A percentile compares a stretch with the other conserved stretches of the same genome.
phyloP scores from a whole-genome alignment of 208 protist genomes.

The Jaenimonas drosophilae region DNA sequence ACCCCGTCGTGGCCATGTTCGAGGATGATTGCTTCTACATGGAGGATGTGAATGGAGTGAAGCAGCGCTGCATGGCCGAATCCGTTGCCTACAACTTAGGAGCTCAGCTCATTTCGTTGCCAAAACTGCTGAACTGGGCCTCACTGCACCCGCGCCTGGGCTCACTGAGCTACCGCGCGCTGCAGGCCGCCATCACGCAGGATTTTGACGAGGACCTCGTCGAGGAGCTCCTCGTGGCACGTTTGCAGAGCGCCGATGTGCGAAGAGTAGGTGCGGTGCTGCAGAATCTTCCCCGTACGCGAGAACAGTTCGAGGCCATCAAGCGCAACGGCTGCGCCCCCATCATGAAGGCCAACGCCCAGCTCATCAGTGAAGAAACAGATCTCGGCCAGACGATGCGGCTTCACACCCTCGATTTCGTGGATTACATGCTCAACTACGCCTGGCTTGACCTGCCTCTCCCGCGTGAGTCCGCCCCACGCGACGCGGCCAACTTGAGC shows the following conservation, averaged over 20 bases:
- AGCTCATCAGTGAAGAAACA: not conserved
- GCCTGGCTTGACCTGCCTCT: slow-evolving; percentile 12
- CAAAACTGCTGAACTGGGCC: slow-evolving; percentile 81
- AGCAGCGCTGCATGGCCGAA: slow-evolving; percentile 53
- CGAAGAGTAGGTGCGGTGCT: slow-evolving; percentile 63
- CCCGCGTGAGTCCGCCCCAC: slow-evolving; percentile 16
- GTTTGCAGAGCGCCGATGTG: slow-evolving; percentile 49
- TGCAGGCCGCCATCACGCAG: slow-evolving; percentile 26
- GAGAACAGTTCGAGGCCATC: slow-evolving; percentile 16
- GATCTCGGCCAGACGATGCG: slow-evolving; percentile 11
- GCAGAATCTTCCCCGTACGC: slow-evolving; percentile 50
- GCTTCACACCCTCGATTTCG: slow-evolving; percentile 4
- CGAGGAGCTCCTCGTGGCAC: slow-evolving; percentile 27
- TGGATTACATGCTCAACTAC: slow-evolving; percentile 4
- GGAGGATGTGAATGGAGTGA: slow-evolving; percentile 10
- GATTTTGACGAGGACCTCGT: slow-evolving; percentile 27
- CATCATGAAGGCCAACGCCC: slow-evolving; percentile 14
- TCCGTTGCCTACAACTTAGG: slow-evolving; percentile 60
- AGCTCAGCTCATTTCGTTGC: slow-evolving; percentile 36
- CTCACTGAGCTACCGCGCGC: slow-evolving; percentile 28
- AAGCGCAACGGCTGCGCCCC: slow-evolving; percentile 5
- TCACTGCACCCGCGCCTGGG: slow-evolving; percentile 33
- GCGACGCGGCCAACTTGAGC: slow-evolving; percentile 33
- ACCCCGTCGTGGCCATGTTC: slow-evolving; percentile 31
- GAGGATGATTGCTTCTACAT: slow-evolving; percentile 13